phyloP scores from a whole-genome alignment of 345 rosid genomes.

The Syzygium oleosum region DNA sequence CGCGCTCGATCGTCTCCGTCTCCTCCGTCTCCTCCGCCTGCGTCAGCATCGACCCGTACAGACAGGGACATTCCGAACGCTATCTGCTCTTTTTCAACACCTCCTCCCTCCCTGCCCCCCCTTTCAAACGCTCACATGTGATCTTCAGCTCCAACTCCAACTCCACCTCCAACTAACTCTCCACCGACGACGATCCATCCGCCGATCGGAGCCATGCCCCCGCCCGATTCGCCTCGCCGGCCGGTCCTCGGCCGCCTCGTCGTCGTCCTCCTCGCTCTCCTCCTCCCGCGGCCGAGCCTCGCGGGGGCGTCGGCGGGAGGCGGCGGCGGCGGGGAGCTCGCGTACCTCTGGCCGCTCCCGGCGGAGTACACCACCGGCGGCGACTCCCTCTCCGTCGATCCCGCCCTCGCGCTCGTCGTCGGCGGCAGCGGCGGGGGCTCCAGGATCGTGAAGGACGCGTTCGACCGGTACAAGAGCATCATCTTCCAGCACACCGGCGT shows the following conservation, averaged over 20 bases:
- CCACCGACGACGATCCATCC: background rate
- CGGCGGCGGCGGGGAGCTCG: slow-evolving; percentile 20
- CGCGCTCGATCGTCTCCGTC: background rate
- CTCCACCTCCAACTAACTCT: background rate
- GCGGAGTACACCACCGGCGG: slow-evolving; percentile 47
- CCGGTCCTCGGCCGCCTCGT: background rate
- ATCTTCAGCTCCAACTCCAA: background rate
- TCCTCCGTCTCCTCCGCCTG: too few relatives aligned
- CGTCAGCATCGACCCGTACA: too few relatives aligned
- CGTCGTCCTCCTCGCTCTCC: slow-evolving; percentile 3
- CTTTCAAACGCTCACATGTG: background rate
- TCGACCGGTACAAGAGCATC: slow-evolving; percentile 56
- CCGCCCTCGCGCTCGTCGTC: slow-evolving; percentile 33
- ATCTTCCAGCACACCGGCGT: slow-evolving; percentile 42
- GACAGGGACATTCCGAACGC: background rate
- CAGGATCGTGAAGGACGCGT: slow-evolving; percentile 48
- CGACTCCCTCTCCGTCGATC: slow-evolving; percentile 62
- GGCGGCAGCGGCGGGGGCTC: slow-evolving; percentile 52
- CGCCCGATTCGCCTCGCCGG: background rate
- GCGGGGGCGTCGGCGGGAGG: background rate
- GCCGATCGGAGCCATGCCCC: background rate
- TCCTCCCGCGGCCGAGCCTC: slow-evolving; percentile 5
- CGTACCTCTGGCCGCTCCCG: slow-evolving; percentile 77
- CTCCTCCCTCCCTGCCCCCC: background rate
- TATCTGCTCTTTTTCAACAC: background rate